Evolutionary conservation across 208 protist genomes (phyloP), one percentile per base, ranked within the genome.

Genomic region (Angomonas ambiguus): DNA sequence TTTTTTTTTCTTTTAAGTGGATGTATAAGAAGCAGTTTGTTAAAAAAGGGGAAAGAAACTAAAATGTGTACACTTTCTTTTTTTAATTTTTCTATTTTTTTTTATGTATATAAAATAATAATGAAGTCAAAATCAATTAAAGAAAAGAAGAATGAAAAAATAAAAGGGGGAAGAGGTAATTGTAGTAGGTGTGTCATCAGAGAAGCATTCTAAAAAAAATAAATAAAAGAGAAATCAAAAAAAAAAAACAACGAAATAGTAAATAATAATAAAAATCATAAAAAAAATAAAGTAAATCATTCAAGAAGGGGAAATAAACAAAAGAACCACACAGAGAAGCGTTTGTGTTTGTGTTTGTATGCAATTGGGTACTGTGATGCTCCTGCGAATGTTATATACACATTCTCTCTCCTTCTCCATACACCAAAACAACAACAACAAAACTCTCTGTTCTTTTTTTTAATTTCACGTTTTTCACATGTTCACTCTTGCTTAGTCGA

Each of bases 401-500:
- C n/a, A n/a, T n/a, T n/a, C n/a, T n/a, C n/a, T 11, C 41, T 48
- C 13, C 18, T 48, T 20, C 18, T 18, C 41, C 13, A 20, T 11
- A 11, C 41, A 48, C 41, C 41, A 11, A 20, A 6, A n/a, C 28
- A n/a, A 20, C 51, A 6, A 10, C 20, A 6, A 57, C 5, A n/a
- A 60, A 4, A 6, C 32, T 10, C 38, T 20, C 22, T 11, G 4
- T 60, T 60, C 38, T 60, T 60, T 31, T 60, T 28, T 60, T 60
- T n/a, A n/a, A n/a, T n/a, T n/a, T n/a, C n/a, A n/a, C 16, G 18
- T 60, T n/a, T 60, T 60, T 60, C 5, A n/a, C 53, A 27, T 33
- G 3, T 59, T 33, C 38, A 27, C 57, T 42, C 32, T 62, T 20
- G 30, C 59, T 72, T 83, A 90, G 67, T 87, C 83, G 59, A 90